Conservation (phyloP, 495 filamentous ascomycete species). For the Aspergillus funiculosus region DNA sequence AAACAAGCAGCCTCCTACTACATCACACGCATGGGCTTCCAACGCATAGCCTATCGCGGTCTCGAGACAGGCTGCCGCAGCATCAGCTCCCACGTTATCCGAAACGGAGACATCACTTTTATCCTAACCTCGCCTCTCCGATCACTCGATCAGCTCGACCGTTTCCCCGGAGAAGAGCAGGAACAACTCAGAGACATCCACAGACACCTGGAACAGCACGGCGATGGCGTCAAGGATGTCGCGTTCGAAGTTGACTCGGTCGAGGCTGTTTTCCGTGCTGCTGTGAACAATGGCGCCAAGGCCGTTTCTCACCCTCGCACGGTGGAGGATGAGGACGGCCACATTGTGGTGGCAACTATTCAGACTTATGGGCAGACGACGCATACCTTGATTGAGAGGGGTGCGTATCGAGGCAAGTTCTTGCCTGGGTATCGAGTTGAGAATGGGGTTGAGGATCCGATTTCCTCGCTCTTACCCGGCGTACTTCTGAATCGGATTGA, state of each 20-base stretch:
- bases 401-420: conserved; percentile 63
- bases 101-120: conserved; percentile 72
- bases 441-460: conserved; percentile 38
- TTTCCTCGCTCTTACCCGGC: conserved; percentile 48
- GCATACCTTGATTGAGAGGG: conserved; percentile 73
- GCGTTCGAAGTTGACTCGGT: conserved; percentile 87
- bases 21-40: conserved; percentile 77
- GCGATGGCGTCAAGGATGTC: conserved; percentile 87
- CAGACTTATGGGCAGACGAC: conserved; percentile 88
- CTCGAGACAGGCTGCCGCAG: conserved; percentile 78
- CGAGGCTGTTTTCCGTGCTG: conserved; percentile 62
- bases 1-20: conserved; percentile 88
- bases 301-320: conserved; percentile 53
- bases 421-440: conserved; percentile 68
- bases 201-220: conserved; percentile 70
- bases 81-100: conserved; percentile 73
- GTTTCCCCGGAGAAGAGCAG: conserved; percentile 51
- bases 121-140: conserved; percentile 78
- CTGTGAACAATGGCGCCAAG: conserved; percentile 63
- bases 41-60: conserved; percentile 71
- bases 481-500: conserved; percentile 70
- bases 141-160: conserved; percentile 43
- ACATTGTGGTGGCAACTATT: conserved; percentile 66
- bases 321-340: conserved; percentile 41
- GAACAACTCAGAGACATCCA: conserved; percentile 62